A percentile compares a stretch with the other conserved stretches of the same genome.
Evolutionary conservation across 2,329 filamentous ascomycete species (phyloP).

Genomic region (Colletotrichum lentis): DNA sequence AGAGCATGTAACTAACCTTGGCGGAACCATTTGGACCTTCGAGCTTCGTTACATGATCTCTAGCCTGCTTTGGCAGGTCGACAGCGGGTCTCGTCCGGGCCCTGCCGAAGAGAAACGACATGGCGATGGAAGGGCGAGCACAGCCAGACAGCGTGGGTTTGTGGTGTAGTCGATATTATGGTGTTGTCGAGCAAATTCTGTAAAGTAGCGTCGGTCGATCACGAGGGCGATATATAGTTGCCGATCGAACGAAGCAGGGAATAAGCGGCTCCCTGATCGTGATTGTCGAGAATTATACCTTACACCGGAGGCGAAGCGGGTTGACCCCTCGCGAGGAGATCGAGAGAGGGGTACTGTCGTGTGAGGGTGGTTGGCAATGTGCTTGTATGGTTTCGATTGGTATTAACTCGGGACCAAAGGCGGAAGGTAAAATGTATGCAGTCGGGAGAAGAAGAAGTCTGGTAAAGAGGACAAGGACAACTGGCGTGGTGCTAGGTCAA

Average conservation of each 20-base stretch:
- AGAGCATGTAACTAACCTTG: slow-evolving; percentile 51
- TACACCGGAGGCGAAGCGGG: not conserved
- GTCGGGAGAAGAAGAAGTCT: not conserved
- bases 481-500: slow-evolving; percentile 4
- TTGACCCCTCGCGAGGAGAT: not conserved
- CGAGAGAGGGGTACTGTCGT: not conserved
- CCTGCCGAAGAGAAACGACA: slow-evolving; percentile 67
- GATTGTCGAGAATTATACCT: not conserved
- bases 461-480: not conserved
- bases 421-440: not conserved
- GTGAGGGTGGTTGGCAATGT: not conserved
- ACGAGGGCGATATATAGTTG: not conserved
- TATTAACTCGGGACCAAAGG: not conserved
- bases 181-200: not conserved
- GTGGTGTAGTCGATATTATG: not conserved
- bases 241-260: not conserved
- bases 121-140: slow-evolving; percentile 40
- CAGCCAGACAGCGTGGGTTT: not conserved
- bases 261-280: not conserved
- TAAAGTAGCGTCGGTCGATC: not conserved
- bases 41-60: slow-evolving; percentile 62
- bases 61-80: slow-evolving; percentile 65
- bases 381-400: not conserved
- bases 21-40: slow-evolving; percentile 58
- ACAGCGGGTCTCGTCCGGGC: slow-evolving; percentile 60